Base-by-base conservation (phyloP, 495 filamentous ascomycete species). In the Podospora fimiseda region DNA sequence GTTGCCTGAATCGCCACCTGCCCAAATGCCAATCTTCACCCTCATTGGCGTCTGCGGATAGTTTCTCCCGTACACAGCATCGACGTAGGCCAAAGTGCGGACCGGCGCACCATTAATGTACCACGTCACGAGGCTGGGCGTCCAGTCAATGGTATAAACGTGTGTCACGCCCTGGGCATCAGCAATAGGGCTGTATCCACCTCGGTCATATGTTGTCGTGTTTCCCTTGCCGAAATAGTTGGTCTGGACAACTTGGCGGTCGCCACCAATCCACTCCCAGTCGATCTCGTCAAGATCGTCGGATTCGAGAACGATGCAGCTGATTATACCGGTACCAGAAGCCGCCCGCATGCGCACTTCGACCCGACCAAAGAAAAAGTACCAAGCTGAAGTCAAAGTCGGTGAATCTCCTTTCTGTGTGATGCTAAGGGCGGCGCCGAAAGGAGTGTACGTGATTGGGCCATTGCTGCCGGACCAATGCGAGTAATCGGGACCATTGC, bases 161-260 rank as follows among this genome's bases (percentile, higher is more conserved):
- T 93, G 84, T 63, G 80, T 87, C 1, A 69, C 67, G 27, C 68
- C 73, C 59, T 88, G 81, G 56, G 85, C 69, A 59, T 81, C 81
- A 27, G 68, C 57, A 20, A 85, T 71, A 24, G 37, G 2, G 59
- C 85, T 80, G 61, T 80, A 86, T 9, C 78, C 75, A 47, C 84
- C 90, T 50, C 87, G 88, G 63, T 86, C 77, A 58, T 82, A 90
- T 22, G 81, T 77, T 0, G 74, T 76, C 6, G 83, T 86, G 55
- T 90, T 84, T 16, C 90, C 90, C 75, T 95, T 94, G 62, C 90
- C 88, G 68, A 90, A 96, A 75, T 90, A 96, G 74, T 96, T 94
- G 70, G 80, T 84, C 71, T 95, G 87, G 5, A 89, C 88, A 48
- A 82, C 64, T n/a, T 68, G 72, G 48, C 73, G 74, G 56, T 82